Evolutionary conservation across 306 rosid species (phyloP).

Genomic region (Fragaria iinumae): DNA sequence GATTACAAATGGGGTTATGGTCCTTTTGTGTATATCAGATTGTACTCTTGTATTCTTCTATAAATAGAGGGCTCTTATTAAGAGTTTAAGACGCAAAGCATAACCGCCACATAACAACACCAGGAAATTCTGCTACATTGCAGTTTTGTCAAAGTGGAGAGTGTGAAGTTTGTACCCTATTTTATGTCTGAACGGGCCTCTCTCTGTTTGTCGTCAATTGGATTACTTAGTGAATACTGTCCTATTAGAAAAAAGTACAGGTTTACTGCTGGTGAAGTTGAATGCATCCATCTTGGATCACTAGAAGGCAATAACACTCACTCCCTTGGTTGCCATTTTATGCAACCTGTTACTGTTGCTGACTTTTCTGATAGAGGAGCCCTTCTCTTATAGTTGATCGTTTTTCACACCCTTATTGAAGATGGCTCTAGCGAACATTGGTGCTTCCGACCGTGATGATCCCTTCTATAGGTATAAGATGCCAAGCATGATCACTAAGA

Average conservation of each 20-base stretch:
- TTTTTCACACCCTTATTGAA: slow-evolving; percentile 6
- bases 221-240: slow-evolving; percentile 62
- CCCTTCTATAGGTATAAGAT: slow-evolving; percentile 89
- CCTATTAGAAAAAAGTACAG: slow-evolving; percentile 59
- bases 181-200: slow-evolving; percentile 69
- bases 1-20: too few species aligned
- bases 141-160: slow-evolving; percentile 38
- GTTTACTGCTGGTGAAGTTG: slow-evolving; percentile 26
- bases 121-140: slow-evolving; percentile 24
- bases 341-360: slow-evolving; percentile 33
- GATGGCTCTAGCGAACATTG: slow-evolving; percentile 79
- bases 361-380: slow-evolving; percentile 2
- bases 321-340: slow-evolving; percentile 29
- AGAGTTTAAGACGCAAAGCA: too few species aligned
- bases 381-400: slow-evolving; percentile 20
- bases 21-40: too few species aligned
- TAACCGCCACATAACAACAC: too few species aligned
- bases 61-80: too few species aligned
- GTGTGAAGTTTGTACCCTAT: slow-evolving; percentile 48
- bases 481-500: slow-evolving; percentile 78
- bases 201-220: slow-evolving; percentile 54
- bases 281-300: slow-evolving; percentile 45
- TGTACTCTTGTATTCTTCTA: too few species aligned
- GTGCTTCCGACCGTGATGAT: slow-evolving; percentile 77
- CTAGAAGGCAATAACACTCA: slow-evolving; percentile 24